Conservation (phyloP, 2,329 filamentous ascomycete species). For the Xylaria sp. region DNA sequence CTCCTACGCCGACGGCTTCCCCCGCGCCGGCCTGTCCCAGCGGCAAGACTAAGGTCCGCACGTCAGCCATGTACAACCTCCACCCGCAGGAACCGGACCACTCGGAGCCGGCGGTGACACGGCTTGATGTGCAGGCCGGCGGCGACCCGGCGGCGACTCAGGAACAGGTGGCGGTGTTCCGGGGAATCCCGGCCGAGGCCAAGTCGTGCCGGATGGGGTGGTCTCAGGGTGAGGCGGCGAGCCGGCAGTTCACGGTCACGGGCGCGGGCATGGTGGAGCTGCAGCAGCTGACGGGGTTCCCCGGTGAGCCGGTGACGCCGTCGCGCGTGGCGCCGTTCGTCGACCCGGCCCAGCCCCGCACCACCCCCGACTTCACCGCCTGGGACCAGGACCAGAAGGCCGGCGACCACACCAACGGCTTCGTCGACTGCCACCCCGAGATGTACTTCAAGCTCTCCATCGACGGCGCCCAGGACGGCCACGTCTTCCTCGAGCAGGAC, state of each 20-base stretch:
- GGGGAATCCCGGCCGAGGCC: conserved; percentile 34
- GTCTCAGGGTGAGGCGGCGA: conserved; percentile 40
- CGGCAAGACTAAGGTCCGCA: conserved; percentile 12
- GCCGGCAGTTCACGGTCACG: conserved; percentile 43
- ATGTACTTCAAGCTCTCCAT: conserved; percentile 35
- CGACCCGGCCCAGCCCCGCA: conserved; percentile 12
- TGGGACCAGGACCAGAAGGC: conserved; percentile 31
- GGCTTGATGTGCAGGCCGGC: conserved; percentile 14
- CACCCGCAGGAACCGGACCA: conserved; percentile 17
- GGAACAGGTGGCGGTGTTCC: conserved; percentile 40
- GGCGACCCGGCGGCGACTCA: conserved; percentile 25
- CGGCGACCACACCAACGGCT: conserved; percentile 25
- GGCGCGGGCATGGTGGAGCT: conserved; percentile 31
- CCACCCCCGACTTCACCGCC: conserved; percentile 34
- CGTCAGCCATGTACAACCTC: conserved; percentile 32
- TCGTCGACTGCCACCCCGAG: conserved; percentile 31
- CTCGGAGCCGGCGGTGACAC: conserved; percentile 12
- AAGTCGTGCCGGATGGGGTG: conserved; percentile 36
- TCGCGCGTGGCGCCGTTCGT: conserved; percentile 30
- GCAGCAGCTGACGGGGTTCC: conserved; percentile 32
- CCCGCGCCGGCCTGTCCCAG: conserved; percentile 8
- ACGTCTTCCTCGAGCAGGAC: conserved; percentile 38
- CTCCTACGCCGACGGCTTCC: not conserved
- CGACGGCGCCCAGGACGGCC: conserved; percentile 25
- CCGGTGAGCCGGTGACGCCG: conserved; percentile 27